Evolutionary conservation across 2,329 filamentous ascomycete genomes (phyloP).

Genomic region (Beauveria varroae): DNA sequence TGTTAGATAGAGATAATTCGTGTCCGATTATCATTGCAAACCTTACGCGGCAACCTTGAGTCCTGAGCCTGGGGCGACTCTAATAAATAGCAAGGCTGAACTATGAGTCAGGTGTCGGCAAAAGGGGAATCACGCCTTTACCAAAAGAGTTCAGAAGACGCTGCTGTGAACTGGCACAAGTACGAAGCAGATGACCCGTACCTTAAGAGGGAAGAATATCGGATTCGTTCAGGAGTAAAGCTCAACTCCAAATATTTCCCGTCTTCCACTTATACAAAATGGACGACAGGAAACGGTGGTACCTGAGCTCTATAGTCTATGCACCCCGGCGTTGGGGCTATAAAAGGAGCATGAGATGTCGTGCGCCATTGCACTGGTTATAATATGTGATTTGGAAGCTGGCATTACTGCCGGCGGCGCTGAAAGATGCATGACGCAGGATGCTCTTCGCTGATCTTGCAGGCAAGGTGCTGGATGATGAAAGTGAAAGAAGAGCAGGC

Average conservation of each 20-base stretch:
- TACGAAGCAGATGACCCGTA: background rate
- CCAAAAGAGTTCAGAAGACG: background rate
- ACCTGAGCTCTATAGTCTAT: constrained; percentile 29
- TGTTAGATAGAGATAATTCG: background rate
- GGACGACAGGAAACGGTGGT: constrained; percentile 19
- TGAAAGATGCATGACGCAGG: background rate
- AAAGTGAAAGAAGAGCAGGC: background rate
- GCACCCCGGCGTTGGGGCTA: constrained; percentile 48
- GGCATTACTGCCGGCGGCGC: background rate
- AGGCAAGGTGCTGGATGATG: background rate
- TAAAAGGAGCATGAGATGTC: constrained; percentile 20
- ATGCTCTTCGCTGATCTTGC: background rate
- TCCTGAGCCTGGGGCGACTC: background rate
- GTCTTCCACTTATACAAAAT: constrained; percentile 17
- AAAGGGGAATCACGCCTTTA: background rate
- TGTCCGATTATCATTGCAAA: background rate
- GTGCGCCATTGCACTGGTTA: constrained; percentile 6
- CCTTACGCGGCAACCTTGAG: background rate
- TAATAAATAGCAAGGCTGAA: background rate
- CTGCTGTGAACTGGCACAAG: background rate
- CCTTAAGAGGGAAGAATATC: background rate
- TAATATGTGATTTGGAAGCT: background rate
- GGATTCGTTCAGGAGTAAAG: background rate
- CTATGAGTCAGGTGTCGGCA: background rate
- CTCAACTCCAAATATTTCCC: constrained; percentile 2